phyloP scores from a whole-genome alignment of 2,329 filamentous ascomycete genomes.

The Dactylellina leptospora region DNA sequence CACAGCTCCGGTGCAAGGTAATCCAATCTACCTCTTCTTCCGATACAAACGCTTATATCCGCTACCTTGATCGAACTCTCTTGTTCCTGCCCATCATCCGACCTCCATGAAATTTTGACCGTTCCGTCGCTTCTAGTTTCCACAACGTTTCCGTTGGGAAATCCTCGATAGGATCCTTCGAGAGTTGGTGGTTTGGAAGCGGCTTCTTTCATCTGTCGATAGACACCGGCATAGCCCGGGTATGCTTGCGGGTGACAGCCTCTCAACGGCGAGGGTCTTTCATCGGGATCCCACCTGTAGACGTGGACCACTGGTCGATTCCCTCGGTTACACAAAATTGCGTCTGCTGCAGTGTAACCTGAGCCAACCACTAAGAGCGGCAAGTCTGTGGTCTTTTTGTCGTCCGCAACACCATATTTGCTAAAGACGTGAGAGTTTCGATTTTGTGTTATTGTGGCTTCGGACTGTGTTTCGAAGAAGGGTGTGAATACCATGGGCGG shows the following conservation, averaged over 20 bases:
- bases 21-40: conserved; percentile 66
- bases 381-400: conserved; percentile 36
- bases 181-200: conserved; percentile 56
- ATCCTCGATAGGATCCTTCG: conserved; percentile 24
- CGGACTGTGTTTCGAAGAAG: conserved; percentile 58
- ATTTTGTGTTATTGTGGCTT: not conserved
- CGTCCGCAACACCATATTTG: not conserved
- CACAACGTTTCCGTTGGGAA: conserved; percentile 58
- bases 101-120: conserved; percentile 58
- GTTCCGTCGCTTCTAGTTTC: conserved; percentile 58
- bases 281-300: conserved; percentile 69
- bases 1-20: conserved; percentile 65
- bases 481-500: conserved; percentile 65
- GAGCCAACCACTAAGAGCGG: conserved; percentile 69
- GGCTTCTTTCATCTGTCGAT: conserved; percentile 69
- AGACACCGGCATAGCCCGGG: conserved; percentile 70
- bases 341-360: conserved; percentile 70
- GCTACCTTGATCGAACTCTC: conserved; percentile 63
- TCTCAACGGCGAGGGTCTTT: conserved; percentile 67
- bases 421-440: conserved; percentile 55
- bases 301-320: conserved; percentile 68
- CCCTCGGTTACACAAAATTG: conserved; percentile 67
- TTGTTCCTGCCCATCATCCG: conserved; percentile 48
- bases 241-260: conserved; percentile 70
- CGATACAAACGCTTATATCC: conserved; percentile 67